Conservation (phyloP, 768 basidiomycete species). For the Kwoniella dendrophila region DNA sequence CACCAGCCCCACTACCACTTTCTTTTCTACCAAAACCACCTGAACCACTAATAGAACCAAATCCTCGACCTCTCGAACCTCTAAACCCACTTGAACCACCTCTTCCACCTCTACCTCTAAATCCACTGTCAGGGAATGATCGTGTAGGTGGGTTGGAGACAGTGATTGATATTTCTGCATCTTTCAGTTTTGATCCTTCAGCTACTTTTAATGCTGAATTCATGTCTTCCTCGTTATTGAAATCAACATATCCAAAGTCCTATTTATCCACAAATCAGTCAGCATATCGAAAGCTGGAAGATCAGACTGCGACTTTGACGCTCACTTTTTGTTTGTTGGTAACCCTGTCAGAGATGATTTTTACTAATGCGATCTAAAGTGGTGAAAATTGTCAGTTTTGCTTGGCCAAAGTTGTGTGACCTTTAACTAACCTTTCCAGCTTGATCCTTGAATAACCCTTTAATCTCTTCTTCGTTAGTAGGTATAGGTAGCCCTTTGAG, state of each 20-base stretch:
- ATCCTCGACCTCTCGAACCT: slow-evolving; percentile 27
- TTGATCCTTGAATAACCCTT: slow-evolving; percentile 28
- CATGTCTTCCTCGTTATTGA: slow-evolving; percentile 84
- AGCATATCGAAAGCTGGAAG: not conserved
- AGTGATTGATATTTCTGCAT: slow-evolving; percentile 33
- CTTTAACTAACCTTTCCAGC: slow-evolving; percentile 35
- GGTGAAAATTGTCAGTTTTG: slow-evolving; percentile 47
- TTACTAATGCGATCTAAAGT: slow-evolving; percentile 40
- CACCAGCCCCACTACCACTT: not conserved
- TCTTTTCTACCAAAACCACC: slow-evolving; percentile 12
- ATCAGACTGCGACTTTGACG: not conserved
- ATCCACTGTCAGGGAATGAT: slow-evolving; percentile 14
- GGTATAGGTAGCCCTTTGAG: slow-evolving; percentile 43
- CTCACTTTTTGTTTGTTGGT: slow-evolving; percentile 43
- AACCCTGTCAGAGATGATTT: slow-evolving; percentile 41
- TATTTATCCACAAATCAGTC: slow-evolving; percentile 5
- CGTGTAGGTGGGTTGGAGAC: slow-evolving; percentile 49
- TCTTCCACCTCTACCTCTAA: slow-evolving; percentile 28
- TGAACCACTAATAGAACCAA: slow-evolving; percentile 19
- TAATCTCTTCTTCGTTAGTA: slow-evolving; percentile 42
- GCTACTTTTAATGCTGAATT: slow-evolving; percentile 75
- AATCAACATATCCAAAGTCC: slow-evolving; percentile 80
- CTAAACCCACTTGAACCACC: slow-evolving; percentile 18
- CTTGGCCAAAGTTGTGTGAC: not conserved
- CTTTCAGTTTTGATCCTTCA: slow-evolving; percentile 58